Evolutionary conservation across 2,329 filamentous ascomycete genomes (phyloP).

Genomic region (Colletotrichum sp.): DNA sequence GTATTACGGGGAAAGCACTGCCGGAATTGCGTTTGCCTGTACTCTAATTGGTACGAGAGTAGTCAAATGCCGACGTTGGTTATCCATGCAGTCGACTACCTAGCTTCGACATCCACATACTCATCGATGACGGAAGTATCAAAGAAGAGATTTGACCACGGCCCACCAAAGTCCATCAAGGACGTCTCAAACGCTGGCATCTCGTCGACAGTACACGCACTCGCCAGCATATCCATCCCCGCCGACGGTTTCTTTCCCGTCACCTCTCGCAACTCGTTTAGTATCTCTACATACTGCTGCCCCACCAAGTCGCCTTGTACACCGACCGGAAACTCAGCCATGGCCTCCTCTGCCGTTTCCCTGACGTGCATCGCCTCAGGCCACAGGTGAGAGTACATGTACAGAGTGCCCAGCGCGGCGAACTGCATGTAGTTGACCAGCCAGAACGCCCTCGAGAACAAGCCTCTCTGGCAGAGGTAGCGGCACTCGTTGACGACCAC

Average conservation of each 20-base stretch:
- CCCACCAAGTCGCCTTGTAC: background rate
- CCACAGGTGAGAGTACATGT: background rate
- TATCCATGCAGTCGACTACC: background rate
- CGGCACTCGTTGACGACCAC: background rate
- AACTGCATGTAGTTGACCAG: background rate
- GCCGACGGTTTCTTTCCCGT: background rate
- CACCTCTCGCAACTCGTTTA: background rate
- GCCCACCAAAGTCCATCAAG: background rate
- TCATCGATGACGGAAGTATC: background rate
- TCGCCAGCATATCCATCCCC: background rate
- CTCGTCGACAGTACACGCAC: background rate
- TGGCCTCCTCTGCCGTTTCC: background rate
- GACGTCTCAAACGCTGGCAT: background rate
- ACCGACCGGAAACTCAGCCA: background rate
- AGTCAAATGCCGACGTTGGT: background rate
- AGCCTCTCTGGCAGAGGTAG: background rate
- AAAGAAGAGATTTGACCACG: background rate
- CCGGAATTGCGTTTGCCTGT: accelerated
- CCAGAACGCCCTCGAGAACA: background rate
- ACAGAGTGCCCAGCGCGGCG: background rate
- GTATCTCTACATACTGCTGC: background rate
- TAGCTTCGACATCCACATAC: background rate
- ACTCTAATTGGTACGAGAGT: background rate
- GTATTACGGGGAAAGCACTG: background rate
- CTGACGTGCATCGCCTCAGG: background rate